A percentile compares a stretch with the other conserved stretches of the same genome.
Conservation (phyloP, 495 filamentous ascomycete species). For the Rostrohypoxylon terebratum region DNA sequence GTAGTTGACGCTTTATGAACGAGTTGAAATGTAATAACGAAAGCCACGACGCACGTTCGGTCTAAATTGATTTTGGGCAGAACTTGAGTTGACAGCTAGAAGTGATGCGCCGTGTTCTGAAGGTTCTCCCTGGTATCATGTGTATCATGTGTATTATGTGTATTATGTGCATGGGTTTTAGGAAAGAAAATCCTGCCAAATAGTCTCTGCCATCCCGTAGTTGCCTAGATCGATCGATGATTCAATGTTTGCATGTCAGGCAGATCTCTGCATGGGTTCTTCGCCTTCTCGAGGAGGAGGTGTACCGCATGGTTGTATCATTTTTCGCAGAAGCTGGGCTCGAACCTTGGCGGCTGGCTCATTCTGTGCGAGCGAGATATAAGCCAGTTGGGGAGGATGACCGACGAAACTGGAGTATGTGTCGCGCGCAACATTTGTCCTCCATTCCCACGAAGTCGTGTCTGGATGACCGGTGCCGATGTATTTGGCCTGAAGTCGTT, state of each 20-base stretch:
- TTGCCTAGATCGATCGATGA: too few relatives aligned
- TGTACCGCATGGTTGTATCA: conserved; percentile 90
- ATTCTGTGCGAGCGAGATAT: conserved; percentile 89
- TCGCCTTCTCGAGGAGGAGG: conserved; percentile 75
- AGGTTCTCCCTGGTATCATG: not conserved
- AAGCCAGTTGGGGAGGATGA: conserved; percentile 88
- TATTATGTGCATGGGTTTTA: not conserved
- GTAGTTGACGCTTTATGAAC: conserved; percentile 6
- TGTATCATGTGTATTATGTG: not conserved
- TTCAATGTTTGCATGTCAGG: not conserved
- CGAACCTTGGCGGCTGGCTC: conserved; percentile 84
- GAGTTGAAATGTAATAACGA: conserved; percentile 2
- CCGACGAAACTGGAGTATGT: conserved; percentile 86
- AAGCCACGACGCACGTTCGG: not conserved
- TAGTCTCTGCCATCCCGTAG: not conserved
- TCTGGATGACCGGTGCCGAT: conserved; percentile 98
- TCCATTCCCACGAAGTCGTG: conserved; percentile 96
- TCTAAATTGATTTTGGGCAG: not conserved
- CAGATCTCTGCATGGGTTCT: conserved; percentile 40
- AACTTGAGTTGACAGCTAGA: not conserved
- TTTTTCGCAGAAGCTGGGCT: conserved; percentile 84
- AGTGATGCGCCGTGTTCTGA: not conserved
- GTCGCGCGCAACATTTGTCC: conserved; percentile 89
- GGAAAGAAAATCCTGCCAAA: not conserved
- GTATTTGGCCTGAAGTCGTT: conserved; percentile 92